Evolutionary conservation across 2,329 filamentous ascomycete species (phyloP).

Genomic region (Pseudocercospora crystallina): DNA sequence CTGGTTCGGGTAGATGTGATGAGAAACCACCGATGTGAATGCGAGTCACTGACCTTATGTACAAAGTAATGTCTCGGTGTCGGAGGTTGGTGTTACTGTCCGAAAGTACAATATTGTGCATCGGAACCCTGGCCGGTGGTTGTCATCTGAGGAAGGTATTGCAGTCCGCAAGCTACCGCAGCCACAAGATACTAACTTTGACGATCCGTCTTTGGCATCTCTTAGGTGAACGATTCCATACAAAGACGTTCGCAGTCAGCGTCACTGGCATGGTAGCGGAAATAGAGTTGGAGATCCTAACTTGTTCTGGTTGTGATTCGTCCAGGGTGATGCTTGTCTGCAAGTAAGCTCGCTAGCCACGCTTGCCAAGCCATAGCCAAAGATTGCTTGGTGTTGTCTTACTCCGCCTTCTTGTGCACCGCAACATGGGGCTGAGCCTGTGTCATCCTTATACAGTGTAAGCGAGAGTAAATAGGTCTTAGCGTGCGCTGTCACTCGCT

Average conservation of each 20-base stretch:
- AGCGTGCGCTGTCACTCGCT: too few relatives aligned
- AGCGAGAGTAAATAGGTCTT: too few relatives aligned
- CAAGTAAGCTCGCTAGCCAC: background rate
- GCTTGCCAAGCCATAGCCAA: constrained; percentile 1
- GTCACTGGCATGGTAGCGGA: background rate
- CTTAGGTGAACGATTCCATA: background rate
- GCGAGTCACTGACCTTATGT: background rate
- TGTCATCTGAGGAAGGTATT: background rate
- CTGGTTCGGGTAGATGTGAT: background rate
- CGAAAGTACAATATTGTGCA: background rate
- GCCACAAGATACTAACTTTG: background rate
- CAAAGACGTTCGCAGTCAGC: background rate
- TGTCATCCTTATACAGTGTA: too few relatives aligned
- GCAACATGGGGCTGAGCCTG: too few relatives aligned
- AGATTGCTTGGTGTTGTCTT: background rate
- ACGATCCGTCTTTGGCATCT: background rate
- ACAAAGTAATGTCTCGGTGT: background rate
- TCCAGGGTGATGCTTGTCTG: constrained; percentile 1
- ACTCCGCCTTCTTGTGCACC: too few relatives aligned
- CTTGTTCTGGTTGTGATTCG: background rate
- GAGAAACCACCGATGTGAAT: background rate
- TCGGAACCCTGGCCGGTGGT: too few relatives aligned
- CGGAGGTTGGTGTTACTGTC: background rate
- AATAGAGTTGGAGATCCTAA: background rate
- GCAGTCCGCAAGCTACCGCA: background rate